Percentiles rank a stretch among this genome's conserved stretches.
Conservation (phyloP, 176 grass and related monocot genomes). For the Hsuehochloa calcarea region DNA sequence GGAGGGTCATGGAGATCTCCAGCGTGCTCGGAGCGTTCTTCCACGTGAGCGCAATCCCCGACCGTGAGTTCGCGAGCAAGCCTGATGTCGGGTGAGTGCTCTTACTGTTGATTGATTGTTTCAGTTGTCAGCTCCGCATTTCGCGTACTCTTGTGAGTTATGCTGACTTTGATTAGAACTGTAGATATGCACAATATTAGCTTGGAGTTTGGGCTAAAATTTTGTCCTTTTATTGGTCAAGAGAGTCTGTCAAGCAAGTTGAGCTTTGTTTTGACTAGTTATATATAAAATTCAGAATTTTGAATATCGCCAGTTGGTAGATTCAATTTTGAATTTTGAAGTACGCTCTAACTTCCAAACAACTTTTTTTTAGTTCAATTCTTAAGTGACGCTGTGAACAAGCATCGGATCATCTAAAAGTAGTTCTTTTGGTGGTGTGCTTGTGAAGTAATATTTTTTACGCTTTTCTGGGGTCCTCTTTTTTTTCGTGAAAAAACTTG, state of each 20-base stretch:
- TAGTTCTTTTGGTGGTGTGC: not conserved
- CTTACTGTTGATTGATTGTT: not conserved
- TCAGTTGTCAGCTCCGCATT: not conserved
- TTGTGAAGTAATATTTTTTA: not conserved
- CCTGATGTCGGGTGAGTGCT: conserved; percentile 64
- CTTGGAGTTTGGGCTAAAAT: not conserved
- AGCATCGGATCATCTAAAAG: not conserved
- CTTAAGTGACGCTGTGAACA: not conserved
- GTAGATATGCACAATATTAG: not conserved
- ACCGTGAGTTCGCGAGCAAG: conserved; percentile 66
- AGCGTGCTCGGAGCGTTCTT: conserved; percentile 85
- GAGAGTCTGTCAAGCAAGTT: not conserved
- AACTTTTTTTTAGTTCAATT: not conserved
- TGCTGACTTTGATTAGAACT: not conserved
- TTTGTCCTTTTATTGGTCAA: not conserved
- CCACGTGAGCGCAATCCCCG: conserved; percentile 77
- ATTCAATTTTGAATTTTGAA: not conserved
- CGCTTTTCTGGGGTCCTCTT: not conserved
- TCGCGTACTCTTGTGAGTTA: not conserved
- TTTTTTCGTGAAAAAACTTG: not conserved
- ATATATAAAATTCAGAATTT: not conserved
- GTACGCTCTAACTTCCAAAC: not conserved
- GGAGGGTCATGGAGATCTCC: conserved; percentile 76
- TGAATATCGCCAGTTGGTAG: not conserved
- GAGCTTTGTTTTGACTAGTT: not conserved